Base-by-base conservation (phyloP, 2,329 filamentous ascomycete species). In the Ophidiomyces ophidiicola region DNA sequence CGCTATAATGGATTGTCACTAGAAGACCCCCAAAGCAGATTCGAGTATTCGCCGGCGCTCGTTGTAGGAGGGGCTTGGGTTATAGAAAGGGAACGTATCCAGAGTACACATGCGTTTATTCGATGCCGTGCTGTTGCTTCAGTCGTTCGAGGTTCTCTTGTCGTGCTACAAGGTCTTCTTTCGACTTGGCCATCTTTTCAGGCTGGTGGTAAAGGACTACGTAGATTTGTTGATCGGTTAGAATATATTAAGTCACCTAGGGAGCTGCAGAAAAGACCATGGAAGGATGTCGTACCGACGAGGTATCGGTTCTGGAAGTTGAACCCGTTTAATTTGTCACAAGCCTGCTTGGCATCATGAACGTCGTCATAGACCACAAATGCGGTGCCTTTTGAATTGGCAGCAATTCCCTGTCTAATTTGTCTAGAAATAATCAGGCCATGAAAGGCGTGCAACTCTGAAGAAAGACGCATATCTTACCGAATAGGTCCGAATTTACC, bases 331-430 rank as follows among this genome's bases (percentile, higher is more conserved):
- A 98, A 74, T 71, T 96, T 94, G 72, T 98, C 90, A 73, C 90
- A 96, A 59, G 90, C 90, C 67, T 86, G 80, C 71, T 98, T 98
- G 52, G 90, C 87, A 72, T 98, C 90, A 75, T 90, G 82, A 53
- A 96, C 88, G 74, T 98, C 90, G 67, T 96, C 90, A 72, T 94
- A 98, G 66, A 98, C 90, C 54, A 98, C 90, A 66, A 94, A 98
- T 51, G 88, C 90, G 39, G 90, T 98, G 61, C 90, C 90, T 67
- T 96, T 98, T 57, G 90, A 94, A 64, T 90, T 88, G 68, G 80
- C 86, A 53, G 88, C 85, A 60, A 96, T 96, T 55, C 90, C 90
- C 69, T 94, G 87, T 60, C 90, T 88, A 60, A 98, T 92, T 79
- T 98, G 90, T 59, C 88, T 94, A 56, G 42, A 54, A 36, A 41